A percentile compares a stretch with the other conserved stretches of the same genome.
Evolutionary conservation across 2,329 filamentous ascomycete genomes (phyloP).

Genomic region (Zelopaecilomyces penicillatus): DNA sequence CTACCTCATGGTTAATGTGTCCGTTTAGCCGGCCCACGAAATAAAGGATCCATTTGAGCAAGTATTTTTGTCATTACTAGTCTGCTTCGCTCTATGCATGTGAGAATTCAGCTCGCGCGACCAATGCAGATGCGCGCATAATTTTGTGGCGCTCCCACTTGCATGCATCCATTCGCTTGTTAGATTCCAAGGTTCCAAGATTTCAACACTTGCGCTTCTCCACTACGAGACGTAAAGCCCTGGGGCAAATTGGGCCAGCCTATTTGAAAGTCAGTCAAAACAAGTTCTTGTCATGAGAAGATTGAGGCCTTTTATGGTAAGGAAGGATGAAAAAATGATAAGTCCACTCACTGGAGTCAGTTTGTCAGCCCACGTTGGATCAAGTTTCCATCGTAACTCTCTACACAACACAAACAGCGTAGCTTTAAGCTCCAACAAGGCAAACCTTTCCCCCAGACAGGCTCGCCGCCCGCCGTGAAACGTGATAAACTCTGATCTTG

Average conservation of each 20-base stretch:
- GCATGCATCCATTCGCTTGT: too few species aligned
- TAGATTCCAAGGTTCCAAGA: too few species aligned
- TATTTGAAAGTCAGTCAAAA: neutral
- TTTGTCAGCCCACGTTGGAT: conserved; percentile 21
- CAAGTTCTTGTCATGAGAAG: too few species aligned
- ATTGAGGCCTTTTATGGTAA: neutral
- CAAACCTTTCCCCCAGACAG: conserved; percentile 33
- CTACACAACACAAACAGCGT: conserved; percentile 24
- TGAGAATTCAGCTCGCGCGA: too few species aligned
- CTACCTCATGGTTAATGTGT: too few species aligned
- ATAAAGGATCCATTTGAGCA: too few species aligned
- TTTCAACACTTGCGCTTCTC: neutral
- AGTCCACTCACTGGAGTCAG: conserved; percentile 24
- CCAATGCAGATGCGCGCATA: too few species aligned
- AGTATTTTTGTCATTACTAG: too few species aligned
- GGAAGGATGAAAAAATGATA: neutral
- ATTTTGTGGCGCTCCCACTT: too few species aligned
- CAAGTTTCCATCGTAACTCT: conserved; percentile 20
- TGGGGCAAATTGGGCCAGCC: conserved; percentile 11
- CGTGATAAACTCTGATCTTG: conserved; percentile 30
- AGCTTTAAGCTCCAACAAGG: conserved; percentile 27
- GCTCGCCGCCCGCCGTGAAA: conserved; percentile 33
- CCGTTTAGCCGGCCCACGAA: too few species aligned
- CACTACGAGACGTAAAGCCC: neutral
- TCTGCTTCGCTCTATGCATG: too few species aligned